Base-by-base conservation (phyloP, 2,329 filamentous ascomycete species). In the Corinectria fuckeliana region DNA sequence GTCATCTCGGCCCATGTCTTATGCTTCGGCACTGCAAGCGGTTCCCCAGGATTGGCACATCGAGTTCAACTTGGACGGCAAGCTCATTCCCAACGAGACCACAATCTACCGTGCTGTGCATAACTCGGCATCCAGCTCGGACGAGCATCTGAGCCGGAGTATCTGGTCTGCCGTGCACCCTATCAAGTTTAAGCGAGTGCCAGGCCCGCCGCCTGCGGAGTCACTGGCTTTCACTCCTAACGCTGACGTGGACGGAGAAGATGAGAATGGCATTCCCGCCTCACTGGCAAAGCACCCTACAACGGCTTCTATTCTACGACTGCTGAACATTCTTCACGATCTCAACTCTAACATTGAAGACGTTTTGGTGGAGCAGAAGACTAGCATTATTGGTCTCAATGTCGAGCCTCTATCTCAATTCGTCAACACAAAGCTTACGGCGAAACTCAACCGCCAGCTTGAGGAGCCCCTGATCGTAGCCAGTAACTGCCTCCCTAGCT, bases 401-500 rank as follows among this genome's bases (percentile, higher is more conserved):
- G 84, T 89, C 1, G 94, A 98, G 76, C 91, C 94, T 0, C 77
- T 96, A 45, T 90, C 93, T 2, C 93, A 98, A 68, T 99, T 99
- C 69, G 95, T 99, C 77, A 99, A 99, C 73, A 97, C 95, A 0
- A 99, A 99, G 76, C 85, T 99, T 34, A 99, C 95, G 0, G 96
- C 95, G 1, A 99, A 99, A 79, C 85, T 99, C 56, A 99, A 99
- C 72, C 89, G 95, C 25, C 96, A 99, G 75, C 81, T 99, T 11
- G 95, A 99, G 73, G 96, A 99, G 77, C 95, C 95, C 9, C 80
- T 99, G 63, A 96, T 99, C 65, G 95, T 99, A 50, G 95, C 95
- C 4, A 98, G 95, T 78, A 96, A 94, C 72, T 99, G 95, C 74
- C 82, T 99, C 34, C 95, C 95, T 4, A 92, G 86, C 71, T 99